phyloP scores from a whole-genome alignment of 331 rosid species.

The Acacia concinna region DNA sequence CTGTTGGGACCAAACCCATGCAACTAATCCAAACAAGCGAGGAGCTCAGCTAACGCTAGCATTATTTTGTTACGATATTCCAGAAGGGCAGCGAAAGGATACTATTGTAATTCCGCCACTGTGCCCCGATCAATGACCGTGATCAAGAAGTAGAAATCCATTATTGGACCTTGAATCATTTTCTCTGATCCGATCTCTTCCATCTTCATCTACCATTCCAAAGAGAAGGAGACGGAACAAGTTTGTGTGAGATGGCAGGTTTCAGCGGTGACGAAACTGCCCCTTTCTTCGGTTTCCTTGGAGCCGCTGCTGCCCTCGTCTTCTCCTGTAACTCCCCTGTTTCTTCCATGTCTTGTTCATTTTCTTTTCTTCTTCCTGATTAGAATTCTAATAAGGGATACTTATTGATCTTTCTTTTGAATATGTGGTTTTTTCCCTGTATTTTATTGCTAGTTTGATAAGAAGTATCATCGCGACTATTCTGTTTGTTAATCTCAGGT shows the following conservation, averaged over 20 bases:
- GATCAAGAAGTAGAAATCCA: neutral
- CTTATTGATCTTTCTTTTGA: neutral
- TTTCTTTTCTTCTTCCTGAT: neutral
- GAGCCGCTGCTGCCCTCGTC: slow-evolving; percentile 66
- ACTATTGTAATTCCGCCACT: neutral
- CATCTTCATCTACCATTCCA: neutral
- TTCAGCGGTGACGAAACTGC: slow-evolving; percentile 72
- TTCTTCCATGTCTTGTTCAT: neutral
- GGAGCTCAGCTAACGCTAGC: no score
- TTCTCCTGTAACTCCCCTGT: slow-evolving; percentile 48
- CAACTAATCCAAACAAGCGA: neutral
- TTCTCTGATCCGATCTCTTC: neutral
- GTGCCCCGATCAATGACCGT: neutral
- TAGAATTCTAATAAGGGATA: neutral
- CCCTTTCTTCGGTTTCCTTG: slow-evolving; percentile 70
- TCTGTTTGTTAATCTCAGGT: slow-evolving; percentile 28
- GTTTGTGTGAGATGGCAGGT: slow-evolving; percentile 13
- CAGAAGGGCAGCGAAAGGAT: neutral
- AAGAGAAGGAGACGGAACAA: neutral
- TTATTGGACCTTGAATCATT: neutral
- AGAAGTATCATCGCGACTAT: neutral
- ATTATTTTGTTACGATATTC: neutral
- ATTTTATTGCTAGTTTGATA: neutral
- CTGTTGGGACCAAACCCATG: neutral
- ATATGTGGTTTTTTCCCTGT: neutral